phyloP scores from a whole-genome alignment of 805 yeast genomes.

The Cyberlindnera mycetangii region DNA sequence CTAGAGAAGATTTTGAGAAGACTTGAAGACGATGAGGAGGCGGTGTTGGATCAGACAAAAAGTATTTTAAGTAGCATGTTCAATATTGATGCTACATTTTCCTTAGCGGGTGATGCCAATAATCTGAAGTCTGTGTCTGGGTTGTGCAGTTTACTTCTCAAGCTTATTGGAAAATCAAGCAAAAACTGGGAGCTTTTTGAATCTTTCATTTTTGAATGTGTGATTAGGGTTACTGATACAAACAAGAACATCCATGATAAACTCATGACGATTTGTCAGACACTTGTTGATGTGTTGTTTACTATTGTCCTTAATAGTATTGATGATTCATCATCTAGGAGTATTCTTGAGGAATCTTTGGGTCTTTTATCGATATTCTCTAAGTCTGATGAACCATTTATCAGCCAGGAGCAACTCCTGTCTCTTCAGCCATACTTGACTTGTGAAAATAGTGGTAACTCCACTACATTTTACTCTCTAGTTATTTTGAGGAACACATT shows the following conservation, averaged over 20 bases:
- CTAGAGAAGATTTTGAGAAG: slow-evolving; percentile 51
- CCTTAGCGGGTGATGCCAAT: neutral
- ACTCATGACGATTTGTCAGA: slow-evolving; percentile 24
- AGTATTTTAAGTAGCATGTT: slow-evolving; percentile 36
- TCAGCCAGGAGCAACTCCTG: slow-evolving; percentile 64
- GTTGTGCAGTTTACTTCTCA: slow-evolving; percentile 2
- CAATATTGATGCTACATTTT: slow-evolving; percentile 26
- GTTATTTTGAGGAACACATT: slow-evolving; percentile 52
- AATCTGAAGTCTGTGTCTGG: slow-evolving; percentile 4
- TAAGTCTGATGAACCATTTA: slow-evolving; percentile 47
- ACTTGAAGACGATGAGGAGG: slow-evolving; percentile 69
- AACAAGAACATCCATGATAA: slow-evolving; percentile 18
- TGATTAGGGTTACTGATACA: slow-evolving; percentile 32
- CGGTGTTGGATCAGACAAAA: slow-evolving; percentile 42
- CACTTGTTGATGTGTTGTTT: slow-evolving; percentile 36
- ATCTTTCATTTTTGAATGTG: slow-evolving; percentile 42
- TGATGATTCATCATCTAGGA: slow-evolving; percentile 22
- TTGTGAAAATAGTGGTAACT: slow-evolving; percentile 41
- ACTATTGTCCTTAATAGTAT: slow-evolving; percentile 35
- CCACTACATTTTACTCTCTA: slow-evolving; percentile 47
- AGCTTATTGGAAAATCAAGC: neutral
- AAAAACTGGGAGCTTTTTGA: slow-evolving; percentile 43
- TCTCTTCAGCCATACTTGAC: slow-evolving; percentile 63
- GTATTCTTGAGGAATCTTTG: slow-evolving; percentile 35
- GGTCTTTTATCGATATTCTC: slow-evolving; percentile 56